A percentile compares a stretch with the other conserved stretches of the same genome.
phyloP scores from a whole-genome alignment of 2,329 filamentous ascomycete species.

The Trichoderma sp. region DNA sequence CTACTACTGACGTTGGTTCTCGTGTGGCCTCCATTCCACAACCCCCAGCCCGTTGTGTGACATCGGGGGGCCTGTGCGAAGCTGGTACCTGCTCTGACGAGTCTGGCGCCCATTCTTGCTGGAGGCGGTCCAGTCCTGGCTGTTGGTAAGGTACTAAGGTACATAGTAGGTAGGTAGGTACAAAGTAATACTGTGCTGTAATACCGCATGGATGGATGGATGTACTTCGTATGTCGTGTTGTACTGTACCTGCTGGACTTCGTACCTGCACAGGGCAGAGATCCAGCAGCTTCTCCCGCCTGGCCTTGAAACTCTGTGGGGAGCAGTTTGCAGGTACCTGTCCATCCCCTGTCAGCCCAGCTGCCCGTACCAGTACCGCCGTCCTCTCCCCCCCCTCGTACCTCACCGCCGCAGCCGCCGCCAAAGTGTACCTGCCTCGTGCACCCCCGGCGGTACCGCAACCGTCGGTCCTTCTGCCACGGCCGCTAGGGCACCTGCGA shows the following conservation, averaged over 20 bases:
- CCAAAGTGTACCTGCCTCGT: background rate
- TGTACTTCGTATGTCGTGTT: no score
- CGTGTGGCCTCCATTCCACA: background rate
- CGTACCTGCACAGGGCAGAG: background rate
- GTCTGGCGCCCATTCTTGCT: background rate
- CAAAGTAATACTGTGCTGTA: no score
- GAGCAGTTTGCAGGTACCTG: conserved; percentile 4
- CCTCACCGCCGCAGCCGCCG: background rate
- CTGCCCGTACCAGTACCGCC: background rate
- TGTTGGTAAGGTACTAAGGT: no score
- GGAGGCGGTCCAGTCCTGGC: no score
- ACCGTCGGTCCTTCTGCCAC: conserved; percentile 4
- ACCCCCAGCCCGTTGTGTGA: background rate
- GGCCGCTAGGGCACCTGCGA: conserved; percentile 1
- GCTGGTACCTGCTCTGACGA: background rate
- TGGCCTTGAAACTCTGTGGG: conserved; percentile 7
- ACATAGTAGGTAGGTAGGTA: no score
- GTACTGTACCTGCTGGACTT: background rate
- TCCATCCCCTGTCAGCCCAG: background rate
- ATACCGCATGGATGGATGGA: no score
- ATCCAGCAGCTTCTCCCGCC: background rate
- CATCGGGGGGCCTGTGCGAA: background rate
- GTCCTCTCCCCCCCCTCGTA: background rate
- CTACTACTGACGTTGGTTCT: conserved; percentile 18
- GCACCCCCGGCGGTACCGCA: background rate